These are phyloP conservation scores for Populus simonii DNA, from an alignment of 345 rosid genomes.

Conservation along the genomic window DNA sequence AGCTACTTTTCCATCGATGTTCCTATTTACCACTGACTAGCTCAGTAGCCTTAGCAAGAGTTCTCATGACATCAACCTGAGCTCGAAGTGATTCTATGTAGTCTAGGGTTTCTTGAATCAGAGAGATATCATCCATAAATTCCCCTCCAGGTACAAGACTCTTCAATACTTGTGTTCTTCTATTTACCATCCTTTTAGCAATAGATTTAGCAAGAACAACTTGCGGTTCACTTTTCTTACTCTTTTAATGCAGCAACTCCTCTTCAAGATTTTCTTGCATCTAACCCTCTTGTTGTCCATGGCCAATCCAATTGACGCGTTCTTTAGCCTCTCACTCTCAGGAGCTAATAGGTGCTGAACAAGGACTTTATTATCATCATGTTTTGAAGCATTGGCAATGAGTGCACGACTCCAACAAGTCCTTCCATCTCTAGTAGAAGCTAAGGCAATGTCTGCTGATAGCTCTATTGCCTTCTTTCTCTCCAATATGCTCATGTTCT, in stretches of 20 bases:
- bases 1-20: slow-evolving; percentile 18
- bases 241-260: slow-evolving; percentile 34
- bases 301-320: slow-evolving; percentile 3
- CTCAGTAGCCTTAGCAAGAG: slow-evolving; percentile 15
- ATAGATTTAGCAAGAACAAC: slow-evolving; percentile 22
- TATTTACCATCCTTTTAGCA: slow-evolving; percentile 45
- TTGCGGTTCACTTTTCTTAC: slow-evolving; percentile 13
- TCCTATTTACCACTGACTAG: slow-evolving; percentile 23
- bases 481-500: slow-evolving; percentile 46
- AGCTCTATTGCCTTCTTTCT: slow-evolving; percentile 76
- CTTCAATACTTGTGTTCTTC: slow-evolving; percentile 58
- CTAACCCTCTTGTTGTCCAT: slow-evolving; percentile 38
- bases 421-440: slow-evolving; percentile 60
- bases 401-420: slow-evolving; percentile 86
- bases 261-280: slow-evolving; percentile 65
- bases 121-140: slow-evolving; percentile 46
- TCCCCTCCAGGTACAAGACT: slow-evolving; percentile 76
- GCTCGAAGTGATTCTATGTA: slow-evolving; percentile 67
- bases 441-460: slow-evolving; percentile 87
- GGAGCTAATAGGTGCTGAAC: slow-evolving; percentile 47
- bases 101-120: slow-evolving; percentile 83
- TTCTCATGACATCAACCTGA: slow-evolving; percentile 77
- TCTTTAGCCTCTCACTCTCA: slow-evolving; percentile 23
- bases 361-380: slow-evolving; percentile 29
- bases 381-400: slow-evolving; percentile 46